Evolutionary conservation across 2,329 filamentous ascomycete species (phyloP).

Genomic region (Alternaria longipes): DNA sequence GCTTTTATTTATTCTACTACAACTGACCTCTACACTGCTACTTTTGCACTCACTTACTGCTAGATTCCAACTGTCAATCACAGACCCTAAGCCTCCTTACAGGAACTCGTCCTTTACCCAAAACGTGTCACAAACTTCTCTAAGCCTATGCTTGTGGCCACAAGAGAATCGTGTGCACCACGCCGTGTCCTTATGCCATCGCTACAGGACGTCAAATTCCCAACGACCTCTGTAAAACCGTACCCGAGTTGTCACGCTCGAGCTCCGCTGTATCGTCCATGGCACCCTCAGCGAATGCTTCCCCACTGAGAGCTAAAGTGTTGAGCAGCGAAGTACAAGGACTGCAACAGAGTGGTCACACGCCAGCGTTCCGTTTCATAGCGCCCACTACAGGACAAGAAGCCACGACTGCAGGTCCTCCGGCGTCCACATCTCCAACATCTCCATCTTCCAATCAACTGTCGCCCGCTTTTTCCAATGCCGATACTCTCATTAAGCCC

Average conservation of each 20-base stretch:
- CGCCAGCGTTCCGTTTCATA: slow-evolving; percentile 17
- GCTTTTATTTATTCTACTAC: background rate
- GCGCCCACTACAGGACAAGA: slow-evolving; percentile 2
- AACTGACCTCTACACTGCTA: background rate
- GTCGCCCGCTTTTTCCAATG: slow-evolving; percentile 5
- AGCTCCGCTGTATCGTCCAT: slow-evolving; percentile 18
- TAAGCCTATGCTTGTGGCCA: slow-evolving; percentile 40
- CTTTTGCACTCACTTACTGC: background rate
- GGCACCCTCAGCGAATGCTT: background rate
- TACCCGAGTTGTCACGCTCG: slow-evolving; percentile 11
- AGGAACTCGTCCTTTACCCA: background rate
- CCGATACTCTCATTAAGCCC: slow-evolving; percentile 8
- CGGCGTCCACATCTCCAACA: background rate
- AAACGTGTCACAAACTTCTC: slow-evolving; percentile 40
- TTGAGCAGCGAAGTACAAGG: background rate
- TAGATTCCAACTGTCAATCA: background rate
- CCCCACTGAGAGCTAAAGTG: background rate
- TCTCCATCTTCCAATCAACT: background rate
- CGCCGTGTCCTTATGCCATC: slow-evolving; percentile 33
- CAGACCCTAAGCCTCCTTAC: background rate
- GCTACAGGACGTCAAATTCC: slow-evolving; percentile 2
- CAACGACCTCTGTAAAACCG: background rate
- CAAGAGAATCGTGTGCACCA: slow-evolving; percentile 37
- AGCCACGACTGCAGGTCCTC: background rate
- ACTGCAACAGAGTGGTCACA: background rate